Conservation (phyloP, 345 rosid species). For the Streptanthus diversifolius region DNA sequence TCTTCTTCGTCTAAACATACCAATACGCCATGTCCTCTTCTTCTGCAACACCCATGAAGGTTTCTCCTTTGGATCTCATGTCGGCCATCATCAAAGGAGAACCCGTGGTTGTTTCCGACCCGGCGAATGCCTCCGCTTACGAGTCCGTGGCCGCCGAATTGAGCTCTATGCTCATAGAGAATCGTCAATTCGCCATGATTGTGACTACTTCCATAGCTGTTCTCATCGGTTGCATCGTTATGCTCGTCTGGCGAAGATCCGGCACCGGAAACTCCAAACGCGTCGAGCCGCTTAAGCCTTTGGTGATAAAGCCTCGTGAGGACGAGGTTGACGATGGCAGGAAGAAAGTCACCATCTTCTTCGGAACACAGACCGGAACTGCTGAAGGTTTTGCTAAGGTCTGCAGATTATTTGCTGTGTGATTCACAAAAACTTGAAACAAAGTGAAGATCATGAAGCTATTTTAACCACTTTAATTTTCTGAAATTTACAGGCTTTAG, state of each 20-base stretch:
- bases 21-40: constrained; percentile 31
- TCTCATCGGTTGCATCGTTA: constrained; percentile 78
- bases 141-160: constrained; percentile 47
- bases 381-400: constrained; percentile 99
- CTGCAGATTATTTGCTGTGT: constrained; percentile 22
- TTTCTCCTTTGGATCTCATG: constrained; percentile 77
- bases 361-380: constrained; percentile 94
- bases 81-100: constrained; percentile 73
- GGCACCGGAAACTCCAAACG: constrained; percentile 39
- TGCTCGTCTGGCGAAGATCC: constrained; percentile 78
- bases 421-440: neutral
- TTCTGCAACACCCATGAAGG: constrained; percentile 37
- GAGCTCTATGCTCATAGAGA: constrained; percentile 57
- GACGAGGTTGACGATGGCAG: constrained; percentile 69
- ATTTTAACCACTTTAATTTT: neutral
- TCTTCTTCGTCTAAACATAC: neutral
- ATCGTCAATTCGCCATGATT: constrained; percentile 69
- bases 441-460: constrained; percentile 2
- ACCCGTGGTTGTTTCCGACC: constrained; percentile 43
- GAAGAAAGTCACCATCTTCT: constrained; percentile 72
- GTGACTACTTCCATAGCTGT: constrained; percentile 87
- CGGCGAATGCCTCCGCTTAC: constrained; percentile 52
- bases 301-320: constrained; percentile 52
- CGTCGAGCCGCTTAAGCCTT: constrained; percentile 51
- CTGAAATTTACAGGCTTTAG: constrained; percentile 42